Base-by-base conservation (phyloP, 2,329 filamentous ascomycete genomes). In the Ascochyta lentis region DNA sequence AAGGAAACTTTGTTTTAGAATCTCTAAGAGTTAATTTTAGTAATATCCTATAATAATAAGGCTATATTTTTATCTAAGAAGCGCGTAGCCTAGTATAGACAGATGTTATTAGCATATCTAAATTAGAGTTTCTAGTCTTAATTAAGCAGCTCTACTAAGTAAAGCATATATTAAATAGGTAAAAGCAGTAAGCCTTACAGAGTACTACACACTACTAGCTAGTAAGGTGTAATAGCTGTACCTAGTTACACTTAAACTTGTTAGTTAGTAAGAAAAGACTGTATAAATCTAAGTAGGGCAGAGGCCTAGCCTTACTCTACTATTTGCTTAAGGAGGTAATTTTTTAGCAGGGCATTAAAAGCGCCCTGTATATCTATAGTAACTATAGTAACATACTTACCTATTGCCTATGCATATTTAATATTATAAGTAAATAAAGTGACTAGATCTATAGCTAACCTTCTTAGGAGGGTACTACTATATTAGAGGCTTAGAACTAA, bases 301-400 rank as follows among this genome's bases (percentile, higher is more conserved):
- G 16, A 16, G 16, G 8, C 33, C 46, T 24, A 12, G 46, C n/a
- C 40, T 5, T 3, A 1, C 3, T 46, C 3, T 1, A n/a, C 1
- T 43, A 56, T 56, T 19, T 31, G 33, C 2, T 56, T 15, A 13
- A 56, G 43, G n/a, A 51, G 38, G 0, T 43, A 31, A 48, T 57
- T 57, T 34, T 52, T 57, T 7, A 57, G 54, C 3, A 57, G 44
- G 3, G 49, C 48, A 27, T 57, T 33, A 29, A 57, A 57, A 1
- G 54, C 54, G 0, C 54, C 48, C 15, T 57, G 38, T 5, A 57
- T 48, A 29, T 57, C 54, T 16, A 57, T 24, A 1, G 54, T 52
- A 15, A 57, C 49, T 23, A 57, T 57, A 15, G 54, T 16, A 16
- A 16, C 16, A 49, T 9, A 49, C 48, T 2, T 37, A 37, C 7